Conservation (phyloP, 176 grass and related monocot species). For the Guadua angustifolia region DNA sequence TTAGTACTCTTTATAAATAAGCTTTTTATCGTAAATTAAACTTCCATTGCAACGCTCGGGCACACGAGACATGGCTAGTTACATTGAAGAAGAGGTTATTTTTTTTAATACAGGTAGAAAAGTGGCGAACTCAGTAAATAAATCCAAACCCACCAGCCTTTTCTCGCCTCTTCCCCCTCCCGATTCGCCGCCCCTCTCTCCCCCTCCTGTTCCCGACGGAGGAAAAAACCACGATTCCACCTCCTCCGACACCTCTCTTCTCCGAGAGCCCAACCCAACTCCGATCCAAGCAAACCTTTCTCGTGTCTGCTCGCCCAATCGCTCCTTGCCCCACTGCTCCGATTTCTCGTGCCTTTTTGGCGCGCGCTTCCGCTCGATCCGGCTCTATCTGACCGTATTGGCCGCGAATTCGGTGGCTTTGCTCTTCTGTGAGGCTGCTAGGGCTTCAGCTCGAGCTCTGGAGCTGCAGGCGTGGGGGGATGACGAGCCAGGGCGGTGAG, state of each 20-base stretch:
- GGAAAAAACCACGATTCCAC: background rate
- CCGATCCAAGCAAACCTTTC: background rate
- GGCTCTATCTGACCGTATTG: background rate
- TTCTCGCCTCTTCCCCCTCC: background rate
- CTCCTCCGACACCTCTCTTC: background rate
- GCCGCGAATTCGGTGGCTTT: background rate
- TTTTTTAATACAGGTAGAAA: too few relatives aligned
- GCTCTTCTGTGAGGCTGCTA: background rate
- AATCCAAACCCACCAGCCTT: background rate
- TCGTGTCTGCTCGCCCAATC: background rate
- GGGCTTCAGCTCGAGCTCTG: constrained; percentile 33
- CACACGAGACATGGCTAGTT: too few relatives aligned
- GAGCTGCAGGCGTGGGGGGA: constrained; percentile 13
- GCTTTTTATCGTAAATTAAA: too few relatives aligned
- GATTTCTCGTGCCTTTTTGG: background rate
- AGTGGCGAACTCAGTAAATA: background rate
- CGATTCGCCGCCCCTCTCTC: background rate
- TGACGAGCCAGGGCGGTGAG: constrained; percentile 65
- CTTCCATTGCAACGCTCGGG: too few relatives aligned
- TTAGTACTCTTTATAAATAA: too few relatives aligned
- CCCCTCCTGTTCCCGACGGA: background rate
- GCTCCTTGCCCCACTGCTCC: background rate
- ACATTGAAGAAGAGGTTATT: too few relatives aligned
- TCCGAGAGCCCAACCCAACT: background rate
- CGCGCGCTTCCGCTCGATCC: constrained; percentile 3